Conservation (phyloP, 192 early-diverging fungal genomes). For the Piromyces sp. region DNA sequence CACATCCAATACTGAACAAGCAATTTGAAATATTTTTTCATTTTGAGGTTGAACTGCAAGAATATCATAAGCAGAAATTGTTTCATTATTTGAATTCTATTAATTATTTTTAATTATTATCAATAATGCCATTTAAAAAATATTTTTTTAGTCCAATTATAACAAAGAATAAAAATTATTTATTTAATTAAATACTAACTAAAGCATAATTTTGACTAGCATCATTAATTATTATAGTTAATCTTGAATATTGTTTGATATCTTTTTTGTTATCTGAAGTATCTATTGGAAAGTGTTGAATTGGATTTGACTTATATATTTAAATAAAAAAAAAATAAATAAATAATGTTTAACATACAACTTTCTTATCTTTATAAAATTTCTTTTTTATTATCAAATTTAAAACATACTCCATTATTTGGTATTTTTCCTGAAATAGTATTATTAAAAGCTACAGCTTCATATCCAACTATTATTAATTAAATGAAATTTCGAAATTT, state of each 20-base stretch:
- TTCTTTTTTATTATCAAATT: neutral
- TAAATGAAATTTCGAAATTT: too few species aligned
- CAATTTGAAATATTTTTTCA: constrained; percentile 53
- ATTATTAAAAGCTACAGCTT: neutral
- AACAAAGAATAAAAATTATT: too few species aligned
- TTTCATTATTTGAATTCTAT: neutral
- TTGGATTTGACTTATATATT: neutral
- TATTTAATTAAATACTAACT: too few species aligned
- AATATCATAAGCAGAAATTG: constrained; percentile 34
- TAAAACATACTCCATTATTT: neutral
- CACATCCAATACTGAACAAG: constrained; percentile 47
- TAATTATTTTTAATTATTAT: too few species aligned
- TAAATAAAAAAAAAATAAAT: too few species aligned
- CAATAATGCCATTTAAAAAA: too few species aligned
- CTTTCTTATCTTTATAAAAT: neutral
- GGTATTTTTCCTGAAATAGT: neutral
- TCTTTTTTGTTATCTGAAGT: neutral
- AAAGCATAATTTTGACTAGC: neutral
- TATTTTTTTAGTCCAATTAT: too few species aligned
- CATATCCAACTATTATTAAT: neutral
- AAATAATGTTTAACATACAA: too few species aligned
- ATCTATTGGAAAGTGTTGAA: neutral
- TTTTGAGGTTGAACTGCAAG: constrained; percentile 52
- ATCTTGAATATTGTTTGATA: neutral
- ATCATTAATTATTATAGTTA: neutral